Percentiles rank a stretch among this genome's conserved stretches.
phyloP scores from a whole-genome alignment of 257 asterid genomes.

The Solanum gracilifrons region DNA sequence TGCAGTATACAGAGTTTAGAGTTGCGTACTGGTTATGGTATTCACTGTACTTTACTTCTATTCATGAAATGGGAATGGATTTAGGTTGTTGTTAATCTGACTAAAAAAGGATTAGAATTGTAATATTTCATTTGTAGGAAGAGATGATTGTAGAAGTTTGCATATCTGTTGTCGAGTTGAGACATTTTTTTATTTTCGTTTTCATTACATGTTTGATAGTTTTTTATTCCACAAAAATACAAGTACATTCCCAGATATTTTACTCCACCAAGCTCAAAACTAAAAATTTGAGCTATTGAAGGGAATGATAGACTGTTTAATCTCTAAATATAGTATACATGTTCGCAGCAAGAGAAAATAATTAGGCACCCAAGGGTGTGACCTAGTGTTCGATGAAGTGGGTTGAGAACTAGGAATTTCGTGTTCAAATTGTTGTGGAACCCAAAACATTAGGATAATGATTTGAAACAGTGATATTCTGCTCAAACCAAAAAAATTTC shows the following conservation, averaged over 20 bases:
- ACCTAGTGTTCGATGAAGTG: background rate
- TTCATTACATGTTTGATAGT: background rate
- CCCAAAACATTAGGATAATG: background rate
- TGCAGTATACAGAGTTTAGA: background rate
- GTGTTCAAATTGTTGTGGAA: background rate
- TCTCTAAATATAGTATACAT: background rate
- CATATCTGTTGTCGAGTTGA: background rate
- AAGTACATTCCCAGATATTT: background rate
- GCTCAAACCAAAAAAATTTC: background rate
- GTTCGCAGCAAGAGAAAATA: background rate
- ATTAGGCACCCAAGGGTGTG: background rate
- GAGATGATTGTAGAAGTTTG: background rate
- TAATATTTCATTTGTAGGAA: background rate
- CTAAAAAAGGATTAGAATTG: background rate
- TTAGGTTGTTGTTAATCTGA: background rate
- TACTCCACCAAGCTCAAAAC: background rate
- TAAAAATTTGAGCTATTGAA: background rate
- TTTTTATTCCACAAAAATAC: background rate
- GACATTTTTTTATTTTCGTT: background rate
- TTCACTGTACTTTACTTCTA: background rate
- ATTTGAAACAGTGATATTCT: background rate
- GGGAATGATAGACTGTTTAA: background rate
- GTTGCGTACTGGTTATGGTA: background rate
- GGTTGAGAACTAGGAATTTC: background rate
- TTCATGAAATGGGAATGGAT: background rate